Base-by-base conservation (phyloP, 805 yeast genomes). In the Saccharomycopsis javanensis region DNA sequence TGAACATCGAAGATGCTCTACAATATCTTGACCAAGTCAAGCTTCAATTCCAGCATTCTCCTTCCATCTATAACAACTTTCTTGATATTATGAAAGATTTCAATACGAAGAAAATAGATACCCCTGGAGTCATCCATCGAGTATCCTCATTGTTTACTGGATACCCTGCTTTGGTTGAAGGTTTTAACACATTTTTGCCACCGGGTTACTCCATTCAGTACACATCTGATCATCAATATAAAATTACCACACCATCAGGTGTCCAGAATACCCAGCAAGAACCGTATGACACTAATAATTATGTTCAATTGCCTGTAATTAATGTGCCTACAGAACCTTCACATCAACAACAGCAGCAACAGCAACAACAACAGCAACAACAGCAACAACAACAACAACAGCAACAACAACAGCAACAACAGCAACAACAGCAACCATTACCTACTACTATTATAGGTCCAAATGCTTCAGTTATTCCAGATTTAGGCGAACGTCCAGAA, bases 81-180 rank as follows among this genome's bases (percentile, higher is more conserved):
- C 77, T 94, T 67, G 99, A 94, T 68, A 94, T 94, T 62, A 94
- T 94, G 99, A 94, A 94, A 74, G 99, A 94, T 68, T 94, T 94
- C 75, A 94, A 94, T 75, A 85, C 95, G 55, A 97, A 92, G 73
- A 82, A 82, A 60, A 91, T 94, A 65, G 98, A 94, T 70, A 94
- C 99, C 0, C 99, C 98, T 0, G 99, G 98, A 34, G 99, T 94
- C 31, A 94, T 94, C 67, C 97, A 92, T 69, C 78, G 99, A 56
- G 99, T 94, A 0, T 88, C 97, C 0, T 80, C 86, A 1, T 74
- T 94, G 57, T 94, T 94, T 69, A 80, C 90, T 62, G 99, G 98
- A 11, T 96, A 90, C 69, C 96, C 96, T 1, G 81, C 85, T 61
- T 77, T 94, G 66, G 91, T 94, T 61, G 98, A 94, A 71, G 99